Evolutionary conservation across 371 early-diverging fungal genomes (phyloP).

Genomic region (Actinomucor elegans): DNA sequence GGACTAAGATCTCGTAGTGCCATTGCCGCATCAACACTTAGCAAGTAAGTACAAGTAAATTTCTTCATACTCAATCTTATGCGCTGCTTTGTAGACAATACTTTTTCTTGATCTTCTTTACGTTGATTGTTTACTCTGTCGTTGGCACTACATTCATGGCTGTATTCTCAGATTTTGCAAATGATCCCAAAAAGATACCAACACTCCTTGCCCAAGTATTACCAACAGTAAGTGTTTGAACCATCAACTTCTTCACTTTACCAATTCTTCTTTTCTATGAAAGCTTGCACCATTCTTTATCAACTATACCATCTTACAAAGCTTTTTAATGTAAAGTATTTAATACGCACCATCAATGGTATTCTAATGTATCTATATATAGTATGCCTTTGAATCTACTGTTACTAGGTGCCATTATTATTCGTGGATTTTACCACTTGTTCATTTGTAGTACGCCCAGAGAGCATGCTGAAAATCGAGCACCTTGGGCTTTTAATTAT

Average conservation of each 20-base stretch:
- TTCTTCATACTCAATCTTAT: background rate
- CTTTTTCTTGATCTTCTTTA: constrained; percentile 87
- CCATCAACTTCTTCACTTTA: background rate
- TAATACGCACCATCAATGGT: background rate
- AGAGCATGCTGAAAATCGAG: constrained; percentile 60
- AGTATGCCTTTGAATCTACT: constrained; percentile 68
- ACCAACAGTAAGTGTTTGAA: constrained; percentile 42
- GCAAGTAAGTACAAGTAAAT: constrained; percentile 38
- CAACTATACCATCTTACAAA: constrained; percentile 71
- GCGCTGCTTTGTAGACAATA: constrained; percentile 64
- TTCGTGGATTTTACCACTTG: constrained; percentile 42
- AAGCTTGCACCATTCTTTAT: constrained; percentile 81
- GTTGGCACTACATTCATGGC: constrained; percentile 68
- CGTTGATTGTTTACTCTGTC: constrained; percentile 82
- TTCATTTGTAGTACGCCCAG: constrained; percentile 70
- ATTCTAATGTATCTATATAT: background rate
- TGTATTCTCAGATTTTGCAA: constrained; percentile 52
- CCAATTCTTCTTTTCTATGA: background rate
- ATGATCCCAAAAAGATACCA: constrained; percentile 58
- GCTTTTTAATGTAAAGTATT: constrained; percentile 50
- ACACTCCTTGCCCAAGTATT: constrained; percentile 60
- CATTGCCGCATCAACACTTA: constrained; percentile 46
- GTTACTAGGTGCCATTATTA: constrained; percentile 50
- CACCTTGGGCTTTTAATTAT: constrained; percentile 60
- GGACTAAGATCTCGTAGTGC: constrained; percentile 44